Evolutionary conservation across 148 eudicot species (phyloP).

Genomic region (Arctostaphylos glauca): DNA sequence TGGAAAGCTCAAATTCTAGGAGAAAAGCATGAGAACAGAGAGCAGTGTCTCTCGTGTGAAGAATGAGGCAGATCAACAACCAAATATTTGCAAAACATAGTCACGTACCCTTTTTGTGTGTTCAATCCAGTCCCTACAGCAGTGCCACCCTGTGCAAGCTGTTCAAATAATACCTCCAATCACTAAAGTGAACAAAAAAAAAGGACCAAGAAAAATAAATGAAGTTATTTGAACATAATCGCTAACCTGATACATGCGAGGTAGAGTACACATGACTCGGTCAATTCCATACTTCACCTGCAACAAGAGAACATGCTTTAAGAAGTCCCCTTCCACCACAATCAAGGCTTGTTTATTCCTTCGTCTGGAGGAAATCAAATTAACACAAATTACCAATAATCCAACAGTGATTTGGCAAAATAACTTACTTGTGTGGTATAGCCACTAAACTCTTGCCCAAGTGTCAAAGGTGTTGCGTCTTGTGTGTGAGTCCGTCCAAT

Average conservation of each 20-base stretch:
- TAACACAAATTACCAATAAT: not conserved
- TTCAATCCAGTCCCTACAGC: constrained; percentile 99
- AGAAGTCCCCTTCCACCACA: not conserved
- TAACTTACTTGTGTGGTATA: constrained; percentile 86
- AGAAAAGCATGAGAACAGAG: not conserved
- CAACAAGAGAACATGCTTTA: constrained; percentile 20
- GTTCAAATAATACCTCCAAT: constrained; percentile 20
- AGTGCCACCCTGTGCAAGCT: constrained; percentile 99
- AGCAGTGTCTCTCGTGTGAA: not conserved
- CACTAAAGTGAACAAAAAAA: constrained; percentile 6
- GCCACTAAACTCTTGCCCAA: constrained; percentile 98
- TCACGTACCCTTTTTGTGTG: constrained; percentile 86
- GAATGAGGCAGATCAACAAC: not conserved
- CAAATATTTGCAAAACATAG: not conserved
- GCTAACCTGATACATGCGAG: constrained; percentile 89
- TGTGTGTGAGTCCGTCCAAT: constrained; percentile 99
- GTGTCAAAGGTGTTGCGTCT: constrained; percentile 99
- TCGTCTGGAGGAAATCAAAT: not conserved
- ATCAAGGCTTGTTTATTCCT: not conserved
- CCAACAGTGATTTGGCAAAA: constrained; percentile 2
- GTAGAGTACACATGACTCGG: constrained; percentile 68
- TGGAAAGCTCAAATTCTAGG: not conserved
- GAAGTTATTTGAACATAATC: not conserved
- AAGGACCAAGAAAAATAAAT: not conserved
- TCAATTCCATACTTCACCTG: constrained; percentile 96